Conservation (phyloP, 2,329 filamentous ascomycete species). For the Colletotrichum zoysiae region DNA sequence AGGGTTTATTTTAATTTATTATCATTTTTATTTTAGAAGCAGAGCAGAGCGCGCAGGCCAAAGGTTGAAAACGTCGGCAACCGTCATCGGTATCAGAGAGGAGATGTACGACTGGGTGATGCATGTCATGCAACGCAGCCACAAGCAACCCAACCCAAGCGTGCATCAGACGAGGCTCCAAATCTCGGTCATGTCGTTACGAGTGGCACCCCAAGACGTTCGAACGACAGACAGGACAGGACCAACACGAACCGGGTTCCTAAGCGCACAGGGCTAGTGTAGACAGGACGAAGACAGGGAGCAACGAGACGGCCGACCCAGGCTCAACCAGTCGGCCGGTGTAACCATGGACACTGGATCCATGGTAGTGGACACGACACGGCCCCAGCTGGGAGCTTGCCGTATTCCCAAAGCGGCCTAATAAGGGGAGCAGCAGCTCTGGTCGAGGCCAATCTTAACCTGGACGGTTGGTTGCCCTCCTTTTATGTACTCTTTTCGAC, state of each 20-base stretch:
- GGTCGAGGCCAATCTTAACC: constrained; percentile 21
- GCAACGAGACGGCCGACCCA: constrained; percentile 3
- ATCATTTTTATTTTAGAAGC: background rate
- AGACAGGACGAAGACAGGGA: constrained; percentile 13
- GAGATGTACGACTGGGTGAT: constrained; percentile 4
- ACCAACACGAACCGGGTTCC: background rate
- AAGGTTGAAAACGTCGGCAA: background rate
- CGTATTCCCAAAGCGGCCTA: constrained; percentile 13
- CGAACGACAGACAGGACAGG: no score
- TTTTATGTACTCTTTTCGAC: constrained; percentile 4
- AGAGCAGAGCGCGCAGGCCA: background rate
- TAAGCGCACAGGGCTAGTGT: background rate
- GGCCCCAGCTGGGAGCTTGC: constrained; percentile 19
- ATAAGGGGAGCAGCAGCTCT: constrained; percentile 12
- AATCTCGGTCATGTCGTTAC: background rate
- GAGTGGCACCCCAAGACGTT: background rate
- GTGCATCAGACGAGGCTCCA: constrained; percentile 9
- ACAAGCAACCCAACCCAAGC: background rate
- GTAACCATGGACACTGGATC: constrained; percentile 33
- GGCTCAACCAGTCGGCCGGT: constrained; percentile 37
- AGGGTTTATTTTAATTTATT: background rate
- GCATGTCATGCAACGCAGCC: background rate
- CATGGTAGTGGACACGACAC: constrained; percentile 13
- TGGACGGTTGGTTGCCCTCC: constrained; percentile 22
- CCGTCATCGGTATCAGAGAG: background rate